Evolutionary conservation across 768 basidiomycete genomes (phyloP).

Genomic region (Epithele typhae): DNA sequence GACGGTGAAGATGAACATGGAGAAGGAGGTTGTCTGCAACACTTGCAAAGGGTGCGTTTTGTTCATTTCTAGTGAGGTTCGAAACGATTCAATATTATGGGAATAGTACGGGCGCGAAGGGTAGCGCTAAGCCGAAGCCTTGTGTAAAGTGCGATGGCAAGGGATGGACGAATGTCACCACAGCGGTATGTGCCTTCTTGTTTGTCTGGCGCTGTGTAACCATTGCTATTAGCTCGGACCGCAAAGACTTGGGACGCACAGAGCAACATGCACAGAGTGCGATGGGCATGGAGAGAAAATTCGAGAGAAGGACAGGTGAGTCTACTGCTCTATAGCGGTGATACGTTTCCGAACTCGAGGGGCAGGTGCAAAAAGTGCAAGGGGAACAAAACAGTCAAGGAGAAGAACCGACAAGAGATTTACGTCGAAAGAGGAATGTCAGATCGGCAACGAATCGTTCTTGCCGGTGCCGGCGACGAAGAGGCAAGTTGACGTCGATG

Average conservation of each 20-base stretch:
- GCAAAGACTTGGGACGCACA: constrained; percentile 44
- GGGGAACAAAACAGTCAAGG: constrained; percentile 75
- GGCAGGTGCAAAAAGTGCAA: constrained; percentile 94
- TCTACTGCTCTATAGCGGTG: constrained; percentile 3
- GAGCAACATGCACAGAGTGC: constrained; percentile 65
- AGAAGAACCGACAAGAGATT: constrained; percentile 88
- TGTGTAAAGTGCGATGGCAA: constrained; percentile 83
- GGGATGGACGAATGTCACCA: constrained; percentile 65
- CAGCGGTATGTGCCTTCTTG: constrained; percentile 34
- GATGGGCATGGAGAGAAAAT: constrained; percentile 64
- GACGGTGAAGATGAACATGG: constrained; percentile 82
- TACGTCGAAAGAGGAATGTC: constrained; percentile 84
- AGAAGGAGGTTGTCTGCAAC: constrained; percentile 76
- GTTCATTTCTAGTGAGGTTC: constrained; percentile 7
- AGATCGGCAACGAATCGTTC: constrained; percentile 78
- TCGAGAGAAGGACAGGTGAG: constrained; percentile 80
- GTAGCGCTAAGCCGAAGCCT: constrained; percentile 77
- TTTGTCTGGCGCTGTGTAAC: background rate
- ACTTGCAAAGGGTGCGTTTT: constrained; percentile 72
- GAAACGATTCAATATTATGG: no score
- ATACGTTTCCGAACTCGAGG: background rate
- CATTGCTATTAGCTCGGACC: constrained; percentile 35
- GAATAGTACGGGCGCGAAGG: constrained; percentile 73
- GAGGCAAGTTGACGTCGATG: constrained; percentile 44
- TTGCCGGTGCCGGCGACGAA: constrained; percentile 92